Evolutionary conservation across 495 filamentous ascomycete species (phyloP), one percentile per base, ranked within the genome.

Genomic region (Xylaria acuta): DNA sequence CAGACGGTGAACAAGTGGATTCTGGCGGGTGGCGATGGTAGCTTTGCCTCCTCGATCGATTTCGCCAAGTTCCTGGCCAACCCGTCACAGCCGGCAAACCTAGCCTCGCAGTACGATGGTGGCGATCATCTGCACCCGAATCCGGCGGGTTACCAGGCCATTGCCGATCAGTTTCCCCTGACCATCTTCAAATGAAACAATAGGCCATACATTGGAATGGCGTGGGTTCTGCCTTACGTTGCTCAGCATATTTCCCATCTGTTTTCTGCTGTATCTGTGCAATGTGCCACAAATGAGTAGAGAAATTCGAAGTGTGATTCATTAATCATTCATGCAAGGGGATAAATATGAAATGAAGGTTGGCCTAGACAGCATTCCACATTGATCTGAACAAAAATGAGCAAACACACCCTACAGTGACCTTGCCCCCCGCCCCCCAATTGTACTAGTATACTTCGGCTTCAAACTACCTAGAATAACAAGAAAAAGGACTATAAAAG

Each of bases 81-180:
- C 78, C 82, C 84, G 16, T 73, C 77, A 1, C 80, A 84, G 38
- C 75, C 78, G 34, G 78, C 67, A 70, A 82, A 82, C 73, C 72
- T 93, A 72, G 81, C 80, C 49, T 74, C 59, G 22, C 72, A 84
- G 76, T 92, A 84, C 76, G 87, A 93, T 72, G 87, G 89, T 4
- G 92, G 92, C 0, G 92, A 93, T 80, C 88, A 88, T 76, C 77
- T 94, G 75, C 91, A 94, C 83, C 90, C 90, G 0, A 93, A 90
- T 80, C 85, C 83, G n/a, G 83, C 78, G 9, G 91, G 88, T 0
- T 93, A 88, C 78, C 82, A 90, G 75, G 86, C 84, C 0, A 84
- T 94, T 75, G 91, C 90, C 5, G 83, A 88, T 75, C 77, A 80
- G 43, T 90, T 92, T 72, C 88, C 88, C 5, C 72, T 93, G 71